Evolutionary conservation across 345 rosid genomes (phyloP), one percentile per base, ranked within the genome.

Genomic region (Pistacia atlantica): DNA sequence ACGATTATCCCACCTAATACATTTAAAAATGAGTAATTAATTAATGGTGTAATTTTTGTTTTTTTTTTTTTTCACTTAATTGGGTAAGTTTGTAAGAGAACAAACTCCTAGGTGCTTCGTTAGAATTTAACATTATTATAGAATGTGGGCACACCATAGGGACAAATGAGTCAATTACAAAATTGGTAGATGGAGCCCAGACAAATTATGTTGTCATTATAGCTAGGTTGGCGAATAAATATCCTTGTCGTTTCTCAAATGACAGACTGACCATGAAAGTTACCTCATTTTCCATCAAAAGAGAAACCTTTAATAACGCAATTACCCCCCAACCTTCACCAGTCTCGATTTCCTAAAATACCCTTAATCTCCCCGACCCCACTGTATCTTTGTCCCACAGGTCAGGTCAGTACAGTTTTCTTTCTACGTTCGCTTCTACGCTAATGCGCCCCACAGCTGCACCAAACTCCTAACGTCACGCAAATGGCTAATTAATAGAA

Each of bases 1-100:
- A 10, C 95, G 87, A 8, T 71, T 69, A 72, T 92, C 95, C 98
- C 97, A 95, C 85, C 97, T 95, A 78, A 60, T 18, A 6, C 37
- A 58, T 3, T 10, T 5, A 4, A 8, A 35, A 38, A 38, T 7
- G 42, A 42, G 8, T 42, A 42, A 42, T 42, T 3, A 42, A 42
- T 5, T 7, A 42, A 5, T 42, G 9, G 22, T 0, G 11, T 4
- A 17, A 8, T n/a, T 16, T 20, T 10, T 10, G 3, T 25, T 25
- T 25, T 25, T 0, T 25, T 25, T 25, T 25, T 25, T 6, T 13
- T 68, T 49, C 16, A 33, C 63, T 55, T 28, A 17, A 2, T 11
- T 31, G 25, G 70, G 48, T n/a, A 12, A 54, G 49, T 52, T 58
- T 49, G 56, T 4, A 66, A 20, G 31, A n/a, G 31, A 3, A 1